Percentiles rank a stretch among this genome's conserved stretches.
Conservation (phyloP, 176 grass and related monocot species). For the Carex kokanica region DNA sequence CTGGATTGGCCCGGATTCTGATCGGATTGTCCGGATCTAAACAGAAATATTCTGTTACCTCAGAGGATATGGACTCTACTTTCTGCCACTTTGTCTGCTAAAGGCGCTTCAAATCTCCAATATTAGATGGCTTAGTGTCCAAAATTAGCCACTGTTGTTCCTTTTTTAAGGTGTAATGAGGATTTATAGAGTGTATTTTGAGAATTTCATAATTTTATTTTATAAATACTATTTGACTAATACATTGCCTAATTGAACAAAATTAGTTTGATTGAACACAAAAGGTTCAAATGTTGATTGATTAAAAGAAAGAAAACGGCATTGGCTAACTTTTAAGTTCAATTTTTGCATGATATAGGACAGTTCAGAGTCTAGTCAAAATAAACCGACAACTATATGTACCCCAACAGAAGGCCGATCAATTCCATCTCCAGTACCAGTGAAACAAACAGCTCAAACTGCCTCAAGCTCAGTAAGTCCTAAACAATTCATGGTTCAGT, state of each 20-base stretch:
- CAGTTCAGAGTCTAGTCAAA: constrained; percentile 42
- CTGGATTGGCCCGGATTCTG: too few species aligned
- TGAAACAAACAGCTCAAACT: constrained; percentile 19
- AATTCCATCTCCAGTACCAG: constrained; percentile 24
- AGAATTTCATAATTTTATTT: neutral
- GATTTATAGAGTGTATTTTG: neutral
- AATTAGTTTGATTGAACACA: neutral
- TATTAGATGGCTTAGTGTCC: neutral
- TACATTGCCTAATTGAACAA: neutral
- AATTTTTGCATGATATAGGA: constrained; percentile 42
- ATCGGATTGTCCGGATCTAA: too few species aligned
- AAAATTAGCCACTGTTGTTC: neutral
- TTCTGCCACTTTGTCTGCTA: neutral
- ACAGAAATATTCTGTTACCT: too few species aligned
- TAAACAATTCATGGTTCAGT: constrained; percentile 15
- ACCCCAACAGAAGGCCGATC: constrained; percentile 31
- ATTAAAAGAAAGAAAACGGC: neutral
- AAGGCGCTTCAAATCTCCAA: neutral
- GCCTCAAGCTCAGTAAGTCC: constrained; percentile 6
- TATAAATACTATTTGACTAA: neutral
- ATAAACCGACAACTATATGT: constrained; percentile 16
- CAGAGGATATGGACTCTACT: neutral
- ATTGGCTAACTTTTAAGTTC: neutral
- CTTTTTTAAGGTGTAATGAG: neutral
- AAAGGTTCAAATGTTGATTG: neutral